phyloP scores from a whole-genome alignment of 352 stramenopile genomes.

The Plasmopara viticola region DNA sequence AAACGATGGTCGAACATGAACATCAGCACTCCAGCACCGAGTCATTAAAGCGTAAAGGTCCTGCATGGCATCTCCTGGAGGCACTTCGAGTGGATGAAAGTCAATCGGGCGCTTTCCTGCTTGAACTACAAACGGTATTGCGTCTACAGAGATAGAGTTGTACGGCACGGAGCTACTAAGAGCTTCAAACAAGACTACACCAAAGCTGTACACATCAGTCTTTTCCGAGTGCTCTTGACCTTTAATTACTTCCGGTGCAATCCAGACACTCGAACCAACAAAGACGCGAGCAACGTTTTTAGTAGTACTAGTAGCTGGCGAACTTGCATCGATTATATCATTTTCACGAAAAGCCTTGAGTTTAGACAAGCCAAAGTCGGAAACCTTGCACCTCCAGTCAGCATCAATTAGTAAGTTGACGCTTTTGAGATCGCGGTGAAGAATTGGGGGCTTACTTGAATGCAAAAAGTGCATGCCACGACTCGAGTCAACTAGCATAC shows the following conservation, averaged over 20 bases:
- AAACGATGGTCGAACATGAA: constrained; percentile 70
- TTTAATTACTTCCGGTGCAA: constrained; percentile 87
- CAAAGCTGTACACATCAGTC: constrained; percentile 86
- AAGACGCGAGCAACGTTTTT: constrained; percentile 40
- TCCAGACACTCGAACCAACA: constrained; percentile 87
- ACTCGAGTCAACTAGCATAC: constrained; percentile 84
- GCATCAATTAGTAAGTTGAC: constrained; percentile 87
- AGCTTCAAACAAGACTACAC: constrained; percentile 75
- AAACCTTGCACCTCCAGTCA: constrained; percentile 87
- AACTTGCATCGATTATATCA: constrained; percentile 38
- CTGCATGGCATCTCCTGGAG: constrained; percentile 45
- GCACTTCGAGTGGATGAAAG: constrained; percentile 55
- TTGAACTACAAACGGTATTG: constrained; percentile 75
- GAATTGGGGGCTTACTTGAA: constrained; percentile 79
- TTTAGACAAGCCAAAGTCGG: constrained; percentile 84
- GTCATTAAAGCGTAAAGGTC: constrained; percentile 65
- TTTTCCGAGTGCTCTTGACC: constrained; percentile 83
- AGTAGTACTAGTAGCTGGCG: constrained; percentile 2
- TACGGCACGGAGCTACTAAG: constrained; percentile 62
- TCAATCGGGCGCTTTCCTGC: constrained; percentile 72
- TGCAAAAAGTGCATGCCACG: constrained; percentile 89
- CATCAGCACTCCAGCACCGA: constrained; percentile 72
- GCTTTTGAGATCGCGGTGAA: constrained; percentile 88
- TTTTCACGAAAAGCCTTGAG: constrained; percentile 65
- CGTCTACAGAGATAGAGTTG: constrained; percentile 72